Evolutionary conservation across 2,329 filamentous ascomycete genomes (phyloP).

Genomic region (Immersiporthe knoxdaviesiana): DNA sequence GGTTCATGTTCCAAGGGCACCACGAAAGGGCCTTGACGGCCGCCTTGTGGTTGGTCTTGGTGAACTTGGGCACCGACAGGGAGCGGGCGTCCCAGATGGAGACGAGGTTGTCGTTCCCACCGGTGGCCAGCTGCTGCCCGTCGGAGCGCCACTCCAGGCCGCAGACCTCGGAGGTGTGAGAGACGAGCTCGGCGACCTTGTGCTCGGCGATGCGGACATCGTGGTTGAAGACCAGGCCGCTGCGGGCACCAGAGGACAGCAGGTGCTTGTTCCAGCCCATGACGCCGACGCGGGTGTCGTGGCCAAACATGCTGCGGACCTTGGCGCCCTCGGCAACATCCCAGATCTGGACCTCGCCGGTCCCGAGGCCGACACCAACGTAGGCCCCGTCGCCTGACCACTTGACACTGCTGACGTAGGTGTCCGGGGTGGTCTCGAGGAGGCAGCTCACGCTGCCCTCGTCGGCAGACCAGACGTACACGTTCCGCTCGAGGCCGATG

Average conservation of each 20-base stretch:
- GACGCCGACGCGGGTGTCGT: slow-evolving; percentile 93
- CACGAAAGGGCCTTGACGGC: slow-evolving; percentile 97
- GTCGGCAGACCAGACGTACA: slow-evolving; percentile 98
- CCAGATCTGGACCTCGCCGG: slow-evolving; percentile 98
- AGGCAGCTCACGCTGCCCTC: slow-evolving; percentile 87
- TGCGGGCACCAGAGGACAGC: slow-evolving; percentile 91
- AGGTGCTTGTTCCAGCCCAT: slow-evolving; percentile 99
- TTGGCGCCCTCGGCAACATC: slow-evolving; percentile 94
- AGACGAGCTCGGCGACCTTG: slow-evolving; percentile 96
- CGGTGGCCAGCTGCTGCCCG: slow-evolving; percentile 93
- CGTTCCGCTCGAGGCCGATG: slow-evolving; percentile 93
- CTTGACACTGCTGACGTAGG: slow-evolving; percentile 97
- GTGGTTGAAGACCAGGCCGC: slow-evolving; percentile 96
- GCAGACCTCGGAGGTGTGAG: slow-evolving; percentile 96
- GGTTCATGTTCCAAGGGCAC: slow-evolving; percentile 99
- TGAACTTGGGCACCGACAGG: slow-evolving; percentile 93
- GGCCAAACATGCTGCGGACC: slow-evolving; percentile 97
- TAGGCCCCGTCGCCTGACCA: slow-evolving; percentile 98
- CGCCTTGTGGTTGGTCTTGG: slow-evolving; percentile 99
- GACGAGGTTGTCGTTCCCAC: slow-evolving; percentile 98
- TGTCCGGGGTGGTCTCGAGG: slow-evolving; percentile 84
- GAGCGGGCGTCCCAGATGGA: slow-evolving; percentile 99
- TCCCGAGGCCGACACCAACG: slow-evolving; percentile 90
- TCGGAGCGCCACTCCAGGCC: slow-evolving; percentile 97
- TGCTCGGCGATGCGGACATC: slow-evolving; percentile 97